Evolutionary conservation across 306 rosid genomes (phyloP), one percentile per base, ranked within the genome.

Genomic region (Cicer pinnatifidum): DNA sequence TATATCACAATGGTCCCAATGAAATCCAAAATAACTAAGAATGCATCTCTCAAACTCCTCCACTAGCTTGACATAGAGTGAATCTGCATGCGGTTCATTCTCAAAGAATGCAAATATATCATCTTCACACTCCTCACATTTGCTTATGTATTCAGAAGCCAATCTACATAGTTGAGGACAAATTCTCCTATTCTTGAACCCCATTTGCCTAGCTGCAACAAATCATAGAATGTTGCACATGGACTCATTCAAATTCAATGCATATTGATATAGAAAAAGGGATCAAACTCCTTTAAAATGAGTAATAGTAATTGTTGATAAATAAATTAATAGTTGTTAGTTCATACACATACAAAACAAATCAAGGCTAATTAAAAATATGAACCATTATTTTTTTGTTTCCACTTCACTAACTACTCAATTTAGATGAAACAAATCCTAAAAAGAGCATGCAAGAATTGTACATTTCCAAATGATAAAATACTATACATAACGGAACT

Each of bases 21-120:
- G 99, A 78, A 89, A 94, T 51, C 94, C 91, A 59, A 91, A 94
- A 81, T 94, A 94, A 81, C 96, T 94, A 15, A 94, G 95, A 68
- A 91, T 94, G 84, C 99, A 94, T 80, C 97, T 83, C 87, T 94
- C 99, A 74, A 94, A 94, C 85, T 94, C 99, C 83, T 94, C 99
- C 38, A 94, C 92, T 20, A 94, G 96, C 84, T 94, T 94, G 69
- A 94, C 97, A 73, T 75, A 88, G 6, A 94, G 94, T 0, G 99
- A 94, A 91, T 91, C 95, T 0, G 89, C 96, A 65, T 89, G 89
- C 1, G 83, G 95, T 82, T 94, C 96, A 6, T 78, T 71, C 17
- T 86, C 85, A 57, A 91, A 94, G 84, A 84, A 94, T 12, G 91
- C 57, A 67, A 86, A 94, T 69, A 94, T 90, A 59, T 89, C 91